Conservation (phyloP, 225 moss, liverwort and hornwort species). For the Climacium dendroides region DNA sequence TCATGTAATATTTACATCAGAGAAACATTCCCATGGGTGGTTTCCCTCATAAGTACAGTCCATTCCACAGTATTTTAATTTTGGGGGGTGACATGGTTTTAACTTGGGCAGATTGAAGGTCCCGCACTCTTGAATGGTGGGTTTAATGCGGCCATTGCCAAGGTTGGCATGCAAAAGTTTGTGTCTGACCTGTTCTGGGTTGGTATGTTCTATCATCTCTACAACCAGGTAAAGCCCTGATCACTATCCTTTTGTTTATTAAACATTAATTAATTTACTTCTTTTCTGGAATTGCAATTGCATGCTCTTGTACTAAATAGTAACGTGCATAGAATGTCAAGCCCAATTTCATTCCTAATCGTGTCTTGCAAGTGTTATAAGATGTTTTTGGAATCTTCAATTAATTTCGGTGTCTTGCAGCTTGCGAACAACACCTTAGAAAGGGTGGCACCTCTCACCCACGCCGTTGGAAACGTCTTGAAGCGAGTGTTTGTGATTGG, state of each 20-base stretch:
- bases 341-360: background rate
- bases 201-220: conserved; percentile 95
- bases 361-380: background rate
- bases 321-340: background rate
- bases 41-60: background rate
- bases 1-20: background rate
- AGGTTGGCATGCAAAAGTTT: conserved; percentile 70
- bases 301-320: background rate
- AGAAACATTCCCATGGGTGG: background rate
- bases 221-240: conserved; percentile 56
- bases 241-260: background rate
- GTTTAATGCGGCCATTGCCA: conserved; percentile 51
- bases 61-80: background rate
- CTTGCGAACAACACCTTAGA: conserved; percentile 95
- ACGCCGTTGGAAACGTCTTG: conserved; percentile 94
- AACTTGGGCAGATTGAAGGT: conserved; percentile 51
- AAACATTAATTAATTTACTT: background rate
- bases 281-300: background rate
- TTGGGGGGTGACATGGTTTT: background rate
- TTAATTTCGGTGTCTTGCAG: conserved; percentile 10
- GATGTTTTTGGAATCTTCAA: background rate
- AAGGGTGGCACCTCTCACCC: conserved; percentile 92
- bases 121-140: conserved; percentile 49
- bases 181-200: conserved; percentile 77
- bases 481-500: conserved; percentile 99